Base-by-base conservation (phyloP, 352 stramenopile species). In the Phytophthora citrophthora region DNA sequence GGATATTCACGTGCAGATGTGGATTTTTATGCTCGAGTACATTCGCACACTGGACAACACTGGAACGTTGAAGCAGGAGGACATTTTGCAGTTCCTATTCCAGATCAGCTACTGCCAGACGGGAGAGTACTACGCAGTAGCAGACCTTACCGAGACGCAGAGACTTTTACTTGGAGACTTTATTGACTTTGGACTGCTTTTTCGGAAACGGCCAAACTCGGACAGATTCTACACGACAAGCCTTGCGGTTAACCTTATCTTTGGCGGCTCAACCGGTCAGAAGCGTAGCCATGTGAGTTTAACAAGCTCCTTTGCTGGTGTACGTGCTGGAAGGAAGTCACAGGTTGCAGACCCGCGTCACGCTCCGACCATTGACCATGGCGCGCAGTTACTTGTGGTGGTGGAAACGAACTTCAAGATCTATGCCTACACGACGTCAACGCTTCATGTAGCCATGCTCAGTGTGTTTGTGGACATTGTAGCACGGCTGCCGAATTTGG, bases 371-470 rank as follows among this genome's bases (percentile, higher is more conserved):
- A 31, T 72, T 1, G 75, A 84, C 27, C 64, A 81, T 26, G 73
- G 64, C 12, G 78, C 75, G 15, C 66, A 83, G 29, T 53, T 87
- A 41, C 68, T 77, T 12, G 80, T 97, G 39, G 88, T 97, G 24
- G 90, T 97, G 26, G 90, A 97, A 72, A 97, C 91, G 27, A 97
- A 97, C 61, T 97, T 97, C 66, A 95, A 97, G 71, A 70, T 97
- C 7, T 95, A 97, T 64, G 88, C 88, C 8, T 97, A 97, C 77
- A 96, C 91, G 16, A 69, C 76, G 29, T 97, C 89, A 23, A 92
- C 89, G 16, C 76, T 97, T 50, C 91, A 97, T 66, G 81, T 97
- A 32, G 91, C 89, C n/a, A 97, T 97, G 90, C 79, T 97, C 43
- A 93, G 77, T 55, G 88, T 97, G 43, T 97, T 97, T 63, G 82